Conservation (phyloP, 2,329 filamentous ascomycete genomes). For the Orbilia quercus region DNA sequence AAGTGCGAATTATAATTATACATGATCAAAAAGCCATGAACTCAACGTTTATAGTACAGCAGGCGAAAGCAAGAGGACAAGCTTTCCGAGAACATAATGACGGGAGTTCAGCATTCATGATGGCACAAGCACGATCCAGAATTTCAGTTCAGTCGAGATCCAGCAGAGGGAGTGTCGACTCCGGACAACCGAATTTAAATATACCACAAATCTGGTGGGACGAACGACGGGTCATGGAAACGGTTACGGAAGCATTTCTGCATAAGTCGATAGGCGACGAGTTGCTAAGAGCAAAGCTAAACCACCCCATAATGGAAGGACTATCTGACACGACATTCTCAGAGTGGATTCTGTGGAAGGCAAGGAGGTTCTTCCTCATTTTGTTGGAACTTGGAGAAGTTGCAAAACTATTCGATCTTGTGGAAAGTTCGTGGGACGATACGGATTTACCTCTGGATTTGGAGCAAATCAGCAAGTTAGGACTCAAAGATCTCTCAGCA, state of each 20-base stretch:
- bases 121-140: constrained; percentile 52
- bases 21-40: constrained; percentile 33
- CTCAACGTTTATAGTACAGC: constrained; percentile 45
- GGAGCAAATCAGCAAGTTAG: constrained; percentile 73
- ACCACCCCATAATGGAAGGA: constrained; percentile 74
- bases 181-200: constrained; percentile 26
- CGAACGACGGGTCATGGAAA: constrained; percentile 48
- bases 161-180: constrained; percentile 51
- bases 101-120: constrained; percentile 41
- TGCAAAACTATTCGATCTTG: constrained; percentile 78
- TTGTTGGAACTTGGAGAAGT: constrained; percentile 76
- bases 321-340: constrained; percentile 79
- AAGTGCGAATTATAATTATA: constrained; percentile 31
- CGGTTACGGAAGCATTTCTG: constrained; percentile 47
- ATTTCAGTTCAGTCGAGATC: constrained; percentile 48
- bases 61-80: constrained; percentile 47
- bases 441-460: constrained; percentile 76
- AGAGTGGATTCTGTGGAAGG: constrained; percentile 79
- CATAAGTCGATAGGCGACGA: constrained; percentile 55
- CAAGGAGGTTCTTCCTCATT: constrained; percentile 77
- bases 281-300: constrained; percentile 65
- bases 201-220: constrained; percentile 51
- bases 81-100: constrained; percentile 42
- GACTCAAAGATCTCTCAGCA: constrained; percentile 73
- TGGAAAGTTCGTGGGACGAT: constrained; percentile 82